phyloP scores from a whole-genome alignment of 2,329 filamentous ascomycete genomes.

The Epichloe hybrida region DNA sequence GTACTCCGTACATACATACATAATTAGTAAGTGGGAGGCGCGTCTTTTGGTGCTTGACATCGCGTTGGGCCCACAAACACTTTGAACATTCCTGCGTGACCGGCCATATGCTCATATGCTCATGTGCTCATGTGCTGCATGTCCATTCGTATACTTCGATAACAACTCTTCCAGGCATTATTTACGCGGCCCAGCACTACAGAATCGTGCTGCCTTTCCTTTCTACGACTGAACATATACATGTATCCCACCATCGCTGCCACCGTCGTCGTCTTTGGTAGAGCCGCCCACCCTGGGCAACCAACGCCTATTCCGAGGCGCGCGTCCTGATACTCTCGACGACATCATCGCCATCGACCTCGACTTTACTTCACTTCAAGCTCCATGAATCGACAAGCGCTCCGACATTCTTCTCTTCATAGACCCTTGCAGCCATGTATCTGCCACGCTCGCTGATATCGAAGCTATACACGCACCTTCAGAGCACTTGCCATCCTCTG shows the following conservation, averaged over 20 bases:
- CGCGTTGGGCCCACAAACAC: constrained; percentile 15
- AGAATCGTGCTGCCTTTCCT: background rate
- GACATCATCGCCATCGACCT: constrained; percentile 4
- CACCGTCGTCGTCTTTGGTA: background rate
- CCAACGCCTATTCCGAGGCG: background rate
- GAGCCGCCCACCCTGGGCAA: background rate
- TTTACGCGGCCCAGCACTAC: background rate
- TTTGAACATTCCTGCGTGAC: background rate
- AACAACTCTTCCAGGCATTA: background rate
- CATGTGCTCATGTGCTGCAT: background rate
- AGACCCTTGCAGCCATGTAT: constrained; percentile 54
- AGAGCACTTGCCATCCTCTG: constrained; percentile 74
- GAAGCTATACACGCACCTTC: constrained; percentile 81
- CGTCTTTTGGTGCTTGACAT: constrained; percentile 11
- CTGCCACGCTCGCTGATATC: constrained; percentile 80
- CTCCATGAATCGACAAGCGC: constrained; percentile 14
- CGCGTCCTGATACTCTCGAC: background rate
- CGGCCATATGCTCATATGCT: too few relatives aligned
- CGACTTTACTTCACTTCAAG: constrained; percentile 6
- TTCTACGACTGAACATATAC: background rate
- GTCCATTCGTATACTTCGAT: background rate
- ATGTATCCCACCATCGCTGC: background rate
- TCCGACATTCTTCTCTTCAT: constrained; percentile 16
- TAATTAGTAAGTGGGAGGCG: constrained; percentile 6
- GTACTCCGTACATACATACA: background rate